A percentile compares a stretch with the other conserved stretches of the same genome.
Evolutionary conservation across 768 basidiomycete genomes (phyloP).

Genomic region (Myochromella boudieri): DNA sequence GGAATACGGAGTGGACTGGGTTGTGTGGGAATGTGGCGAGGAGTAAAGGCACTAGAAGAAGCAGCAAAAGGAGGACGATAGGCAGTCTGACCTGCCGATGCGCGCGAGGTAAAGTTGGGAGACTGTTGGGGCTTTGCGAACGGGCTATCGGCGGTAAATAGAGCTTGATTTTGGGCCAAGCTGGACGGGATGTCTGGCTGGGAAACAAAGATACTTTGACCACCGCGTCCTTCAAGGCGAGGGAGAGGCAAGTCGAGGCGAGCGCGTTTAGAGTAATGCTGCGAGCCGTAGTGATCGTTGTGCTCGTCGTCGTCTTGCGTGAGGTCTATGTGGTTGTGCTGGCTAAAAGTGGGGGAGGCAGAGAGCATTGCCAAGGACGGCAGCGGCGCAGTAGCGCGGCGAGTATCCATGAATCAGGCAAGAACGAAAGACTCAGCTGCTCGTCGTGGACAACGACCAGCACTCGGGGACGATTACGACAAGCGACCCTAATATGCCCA

Average conservation of each 20-base stretch:
- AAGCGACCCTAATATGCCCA: too few species aligned
- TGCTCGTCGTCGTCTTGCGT: constrained; percentile 68
- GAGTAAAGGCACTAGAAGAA: constrained; percentile 32
- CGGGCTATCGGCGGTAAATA: constrained; percentile 17
- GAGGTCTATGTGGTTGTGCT: constrained; percentile 53
- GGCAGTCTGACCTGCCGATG: constrained; percentile 21
- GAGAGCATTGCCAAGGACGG: constrained; percentile 8
- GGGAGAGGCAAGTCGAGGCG: constrained; percentile 32
- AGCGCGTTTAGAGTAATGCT: constrained; percentile 40
- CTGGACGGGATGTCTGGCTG: constrained; percentile 9
- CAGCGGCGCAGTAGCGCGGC: constrained; percentile 2
- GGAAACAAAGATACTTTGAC: constrained; percentile 4
- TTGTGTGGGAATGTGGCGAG: constrained; percentile 23
- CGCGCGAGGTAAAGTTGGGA: constrained; percentile 14
- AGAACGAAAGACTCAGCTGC: background rate
- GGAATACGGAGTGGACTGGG: constrained; percentile 20
- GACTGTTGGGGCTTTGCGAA: constrained; percentile 15
- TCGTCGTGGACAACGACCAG: constrained; percentile 4
- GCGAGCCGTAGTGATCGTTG: constrained; percentile 32
- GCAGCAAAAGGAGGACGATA: constrained; percentile 56
- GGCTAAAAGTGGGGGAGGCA: constrained; percentile 7
- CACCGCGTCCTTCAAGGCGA: constrained; percentile 8
- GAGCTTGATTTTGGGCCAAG: too few species aligned
- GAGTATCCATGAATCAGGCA: constrained; percentile 6
- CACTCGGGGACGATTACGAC: too few species aligned